Evolutionary conservation across 2,329 filamentous ascomycete species (phyloP), one percentile per base, ranked within the genome.

Genomic region (Bipolaris sorokiniana): DNA sequence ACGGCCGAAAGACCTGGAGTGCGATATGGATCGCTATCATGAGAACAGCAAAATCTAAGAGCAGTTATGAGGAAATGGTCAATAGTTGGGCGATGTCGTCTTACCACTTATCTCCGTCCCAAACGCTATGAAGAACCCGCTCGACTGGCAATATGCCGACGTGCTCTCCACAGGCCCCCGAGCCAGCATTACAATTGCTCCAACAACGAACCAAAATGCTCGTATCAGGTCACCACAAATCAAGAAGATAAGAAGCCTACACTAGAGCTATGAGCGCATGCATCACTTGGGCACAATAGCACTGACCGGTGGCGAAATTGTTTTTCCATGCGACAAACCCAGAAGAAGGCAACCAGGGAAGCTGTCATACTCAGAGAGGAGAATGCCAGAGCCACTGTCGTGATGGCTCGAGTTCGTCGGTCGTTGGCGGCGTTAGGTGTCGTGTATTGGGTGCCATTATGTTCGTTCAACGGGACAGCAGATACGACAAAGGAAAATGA

Each of bases 11-110:
- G 50, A 94, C 88, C 73, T 89, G 90, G 10, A 92, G 77, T 2
- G 85, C 86, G 48, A 88, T 89, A 70, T 94, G 90, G 7, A 91
- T 70, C 16, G 90, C 88, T 66, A 94, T 91, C 55, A 91, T 81
- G 13, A 92, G 80, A 15, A 91, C 86, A 9, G 89, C 85, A 53
- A 89, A 81, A 68, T 94, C 90, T 78, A 5, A 10, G 10, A 9
- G 26, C 5, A 10, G 11, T 3, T 13, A 7, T 42, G 52, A 42
- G 57, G 41, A 44, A 23, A 38, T 13, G 23, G 2, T 31, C 22
- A 40, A n/a, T 20, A 1, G 11, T 23, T 20, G n/a, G n/a, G n/a
- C 56, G 33, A n/a, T 50, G 3, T 7, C 42, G 10, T 64, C 77
- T 56, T 62, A 83, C 82, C 83, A 56, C 86, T 86, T 28, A 86